Base-by-base conservation (phyloP, 805 yeast species). In the Candida railenensis region DNA sequence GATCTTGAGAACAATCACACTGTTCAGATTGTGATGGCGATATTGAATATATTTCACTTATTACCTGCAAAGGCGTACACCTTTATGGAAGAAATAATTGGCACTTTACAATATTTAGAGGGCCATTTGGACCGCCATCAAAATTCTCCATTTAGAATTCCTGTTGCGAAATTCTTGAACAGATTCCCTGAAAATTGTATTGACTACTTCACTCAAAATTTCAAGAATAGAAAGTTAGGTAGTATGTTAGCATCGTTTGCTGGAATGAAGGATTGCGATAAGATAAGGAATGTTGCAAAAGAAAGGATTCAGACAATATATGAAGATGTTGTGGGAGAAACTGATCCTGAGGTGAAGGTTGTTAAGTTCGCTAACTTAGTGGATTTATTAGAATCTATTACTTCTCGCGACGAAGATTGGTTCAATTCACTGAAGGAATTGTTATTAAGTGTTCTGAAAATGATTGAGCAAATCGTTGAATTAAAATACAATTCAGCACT, bases 1-100 rank as follows among this genome's bases (percentile, higher is more conserved):
- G 96, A 87, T 48, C 76, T 95, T 47, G 85, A 81, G 28, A 85
- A 82, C 53, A 91, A 91, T 53, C 84, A 82, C 32, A 87, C 90
- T 0, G 87, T 95, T 11, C 86, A 87, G 57, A 87, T 92, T 34
- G 89, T 94, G 39, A 87, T 86, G 53, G 96, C 96, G 0, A 89
- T 94, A 47, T 74, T 94, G 56, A 89, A 92, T 55, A 87, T 94
- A 36, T 94, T 92, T 71, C 96, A 95, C 59, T 71, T 90, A 52
- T 69, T 94, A 28, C 99, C 99, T 0, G 82, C 96, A 1, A 87
- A 89, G 51, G 99, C 99, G 0, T 87, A 82, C 64, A 85, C 92
- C 16, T 94, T 89, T 57, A 82, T 95, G 82, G 92, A 89, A 43
- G 96, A 90, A 55, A 76, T 94, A 46, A 77, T 94, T 56, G 78